Conservation (phyloP, 2,329 filamentous ascomycete species). For the Fusarium nurragi region DNA sequence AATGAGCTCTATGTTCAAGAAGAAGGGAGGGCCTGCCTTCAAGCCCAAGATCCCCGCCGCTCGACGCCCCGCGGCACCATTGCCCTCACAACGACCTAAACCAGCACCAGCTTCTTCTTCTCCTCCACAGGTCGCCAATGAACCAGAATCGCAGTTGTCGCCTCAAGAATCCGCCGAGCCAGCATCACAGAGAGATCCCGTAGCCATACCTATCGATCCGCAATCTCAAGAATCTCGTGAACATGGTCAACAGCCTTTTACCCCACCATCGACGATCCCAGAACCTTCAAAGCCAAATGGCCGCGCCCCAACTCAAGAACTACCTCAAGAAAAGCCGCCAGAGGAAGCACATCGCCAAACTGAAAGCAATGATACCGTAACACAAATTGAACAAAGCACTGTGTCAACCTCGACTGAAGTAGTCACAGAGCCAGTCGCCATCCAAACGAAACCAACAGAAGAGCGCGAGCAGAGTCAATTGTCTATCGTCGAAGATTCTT, state of each 20-base stretch:
- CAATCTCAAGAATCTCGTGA: slow-evolving; percentile 18
- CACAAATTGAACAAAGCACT: neutral
- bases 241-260: slow-evolving; percentile 31
- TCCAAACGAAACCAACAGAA: slow-evolving; percentile 9
- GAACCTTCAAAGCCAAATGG: slow-evolving; percentile 27
- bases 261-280: slow-evolving; percentile 38
- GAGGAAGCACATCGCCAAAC: neutral
- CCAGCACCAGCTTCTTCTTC: slow-evolving; percentile 21
- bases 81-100: slow-evolving; percentile 39
- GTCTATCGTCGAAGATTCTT: neutral
- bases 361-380: neutral
- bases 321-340: neutral
- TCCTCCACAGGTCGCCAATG: slow-evolving; percentile 23
- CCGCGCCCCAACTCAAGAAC: neutral
- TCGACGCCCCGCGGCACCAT: slow-evolving; percentile 58
- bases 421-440: neutral
- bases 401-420: neutral
- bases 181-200: neutral
- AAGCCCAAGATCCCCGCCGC: slow-evolving; percentile 73
- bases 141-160: slow-evolving; percentile 17
- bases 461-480: slow-evolving; percentile 15
- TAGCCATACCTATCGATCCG: slow-evolving; percentile 4
- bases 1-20: slow-evolving; percentile 76
- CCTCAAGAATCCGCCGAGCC: slow-evolving; percentile 7
- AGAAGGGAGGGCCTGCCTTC: slow-evolving; percentile 69